phyloP scores from a whole-genome alignment of 257 asterid genomes.

The Ajuga chamaepitys region DNA sequence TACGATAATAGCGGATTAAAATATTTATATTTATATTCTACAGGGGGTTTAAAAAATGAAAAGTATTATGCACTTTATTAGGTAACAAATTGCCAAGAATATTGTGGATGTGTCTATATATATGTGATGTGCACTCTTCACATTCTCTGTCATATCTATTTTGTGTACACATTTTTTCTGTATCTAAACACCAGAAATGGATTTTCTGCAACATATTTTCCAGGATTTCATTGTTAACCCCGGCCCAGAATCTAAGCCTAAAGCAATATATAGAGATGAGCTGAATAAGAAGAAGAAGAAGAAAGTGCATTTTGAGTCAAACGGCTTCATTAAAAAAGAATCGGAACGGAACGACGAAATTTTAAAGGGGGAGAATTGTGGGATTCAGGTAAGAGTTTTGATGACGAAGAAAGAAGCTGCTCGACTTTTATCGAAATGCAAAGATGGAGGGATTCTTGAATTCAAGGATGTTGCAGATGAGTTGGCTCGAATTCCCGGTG shows the following conservation, averaged over 20 bases:
- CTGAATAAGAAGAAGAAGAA: neutral
- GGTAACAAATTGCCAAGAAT: neutral
- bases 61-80: neutral
- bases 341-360: neutral
- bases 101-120: no score
- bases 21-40: no score
- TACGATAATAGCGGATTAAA: no score
- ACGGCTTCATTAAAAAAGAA: constrained; percentile 1
- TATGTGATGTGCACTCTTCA: neutral
- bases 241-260: neutral
- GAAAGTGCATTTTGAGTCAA: neutral
- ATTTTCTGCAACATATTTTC: neutral
- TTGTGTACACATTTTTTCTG: neutral
- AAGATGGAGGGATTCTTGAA: constrained; percentile 10
- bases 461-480: constrained; percentile 2
- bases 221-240: neutral
- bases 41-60: neutral
- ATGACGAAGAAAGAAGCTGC: constrained; percentile 15
- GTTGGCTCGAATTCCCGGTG: neutral
- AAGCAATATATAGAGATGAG: neutral
- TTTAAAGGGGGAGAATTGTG: neutral
- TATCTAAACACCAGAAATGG: neutral
- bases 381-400: neutral
- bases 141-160: no score
- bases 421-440: constrained; percentile 14